Base-by-base conservation (phyloP, 2,329 filamentous ascomycete genomes). In the Geosmithia flava region DNA sequence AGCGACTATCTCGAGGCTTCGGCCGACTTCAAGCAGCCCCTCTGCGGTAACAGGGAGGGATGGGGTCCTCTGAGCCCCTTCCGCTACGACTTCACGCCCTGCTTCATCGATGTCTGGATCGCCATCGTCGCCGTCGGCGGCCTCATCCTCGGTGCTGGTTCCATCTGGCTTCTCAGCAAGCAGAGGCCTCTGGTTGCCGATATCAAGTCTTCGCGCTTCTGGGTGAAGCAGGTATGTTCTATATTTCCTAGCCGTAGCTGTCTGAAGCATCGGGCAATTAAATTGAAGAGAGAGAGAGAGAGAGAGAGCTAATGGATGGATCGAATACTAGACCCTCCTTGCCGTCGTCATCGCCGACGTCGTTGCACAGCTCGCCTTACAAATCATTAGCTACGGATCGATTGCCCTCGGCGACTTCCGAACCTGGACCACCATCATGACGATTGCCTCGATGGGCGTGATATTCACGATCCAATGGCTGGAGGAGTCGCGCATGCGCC, bases 61-160 rank as follows among this genome's bases (percentile, higher is more conserved):
- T 98, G 93, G 93, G 94, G 94, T 1, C 93, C 93, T 20, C 62
- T 98, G 62, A 96, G 89, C 66, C 81, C 83, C 37, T 74, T 81
- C 55, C 78, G 91, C 63, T 96, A 88, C 66, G 93, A 98, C 68
- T 89, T 98, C 59, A 97, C 93, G 16, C 91, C 93, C 41, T 98
- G 93, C 71, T 98, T 98, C 62, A 81, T 97, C 58, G 94, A 98
- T 63, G 79, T 95, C 20, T 90, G 87, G 80, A 79, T 97, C 50
- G 80, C 85, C 33, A 68, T 75, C 2, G 86, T 95, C 27, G 87
- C 87, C 8, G 74, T 74, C 15, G 94, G 84, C 68, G 90, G 91
- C 16, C 72, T 96, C 20, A 48, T 96, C 20, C 75, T 83, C 53
- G 93, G 93, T 50, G 74, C 81, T 7, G 74, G 81, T 44, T 88